phyloP scores from a whole-genome alignment of 768 basidiomycete species.

The Calocera cornea region DNA sequence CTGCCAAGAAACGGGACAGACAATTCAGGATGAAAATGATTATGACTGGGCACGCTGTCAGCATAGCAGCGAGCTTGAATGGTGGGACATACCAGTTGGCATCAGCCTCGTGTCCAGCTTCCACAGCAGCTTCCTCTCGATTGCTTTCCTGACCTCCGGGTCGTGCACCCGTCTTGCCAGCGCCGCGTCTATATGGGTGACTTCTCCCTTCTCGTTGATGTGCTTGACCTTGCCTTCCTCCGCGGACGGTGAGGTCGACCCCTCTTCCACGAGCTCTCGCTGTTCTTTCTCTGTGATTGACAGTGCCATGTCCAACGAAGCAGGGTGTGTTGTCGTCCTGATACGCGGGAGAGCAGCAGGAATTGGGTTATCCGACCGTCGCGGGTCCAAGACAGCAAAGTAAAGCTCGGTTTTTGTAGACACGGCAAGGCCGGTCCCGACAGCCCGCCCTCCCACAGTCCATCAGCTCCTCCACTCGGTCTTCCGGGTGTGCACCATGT shows the following conservation, averaged over 20 bases:
- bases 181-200: not conserved
- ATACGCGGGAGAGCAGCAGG: not conserved
- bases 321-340: not conserved
- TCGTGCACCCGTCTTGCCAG: not conserved
- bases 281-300: not conserved
- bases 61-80: not conserved
- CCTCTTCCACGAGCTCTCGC: not conserved
- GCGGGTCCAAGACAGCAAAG: not conserved
- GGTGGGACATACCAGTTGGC: constrained; percentile 25
- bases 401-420: not conserved
- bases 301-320: not conserved
- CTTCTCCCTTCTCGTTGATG: not conserved
- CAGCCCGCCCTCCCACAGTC: not conserved
- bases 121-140: constrained; percentile 34
- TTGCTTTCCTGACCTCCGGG: not conserved
- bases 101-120: constrained; percentile 44
- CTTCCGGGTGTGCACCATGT: not conserved
- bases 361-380: not conserved
- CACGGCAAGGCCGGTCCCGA: not conserved
- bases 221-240: not conserved
- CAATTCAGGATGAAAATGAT: constrained; percentile 2
- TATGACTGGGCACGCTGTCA: not conserved
- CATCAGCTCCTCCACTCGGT: not conserved
- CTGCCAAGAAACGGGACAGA: constrained; percentile 3
- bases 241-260: not conserved